Conservation (phyloP, 495 filamentous ascomycete genomes). For the Astrocystis sublimbata region DNA sequence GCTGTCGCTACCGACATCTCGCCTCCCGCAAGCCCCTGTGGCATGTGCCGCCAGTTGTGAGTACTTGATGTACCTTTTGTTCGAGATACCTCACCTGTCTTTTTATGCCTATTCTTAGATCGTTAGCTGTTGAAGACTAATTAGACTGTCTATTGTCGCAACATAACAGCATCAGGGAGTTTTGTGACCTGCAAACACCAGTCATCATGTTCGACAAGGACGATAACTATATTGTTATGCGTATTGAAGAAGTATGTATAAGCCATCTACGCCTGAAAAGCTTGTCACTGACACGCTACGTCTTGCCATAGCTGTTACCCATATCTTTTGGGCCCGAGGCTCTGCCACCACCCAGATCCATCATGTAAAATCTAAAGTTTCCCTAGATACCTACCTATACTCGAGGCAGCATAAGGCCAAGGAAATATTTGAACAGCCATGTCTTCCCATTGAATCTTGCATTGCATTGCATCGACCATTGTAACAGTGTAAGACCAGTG, state of each 20-base stretch:
- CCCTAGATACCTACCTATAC: too few relatives aligned
- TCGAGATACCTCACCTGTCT: background rate
- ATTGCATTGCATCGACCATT: background rate
- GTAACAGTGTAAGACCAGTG: too few relatives aligned
- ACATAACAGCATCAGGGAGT: slow-evolving; percentile 70
- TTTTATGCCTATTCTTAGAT: background rate
- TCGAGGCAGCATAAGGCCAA: too few relatives aligned
- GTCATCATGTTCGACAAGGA: slow-evolving; percentile 91
- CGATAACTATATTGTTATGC: slow-evolving; percentile 67
- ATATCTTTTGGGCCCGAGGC: slow-evolving; percentile 71
- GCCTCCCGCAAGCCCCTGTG: slow-evolving; percentile 71
- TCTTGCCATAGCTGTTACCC: slow-evolving; percentile 61
- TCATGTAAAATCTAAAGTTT: too few relatives aligned
- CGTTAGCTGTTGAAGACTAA: background rate
- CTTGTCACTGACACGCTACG: background rate
- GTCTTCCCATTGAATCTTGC: too few relatives aligned
- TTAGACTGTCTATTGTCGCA: slow-evolving; percentile 6
- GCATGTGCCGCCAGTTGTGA: slow-evolving; percentile 66
- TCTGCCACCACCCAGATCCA: slow-evolving; percentile 38
- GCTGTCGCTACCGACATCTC: slow-evolving; percentile 82
- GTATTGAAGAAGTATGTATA: slow-evolving; percentile 65
- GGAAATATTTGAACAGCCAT: too few relatives aligned
- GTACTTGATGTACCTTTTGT: too few relatives aligned
- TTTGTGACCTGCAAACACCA: slow-evolving; percentile 64
- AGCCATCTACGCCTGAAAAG: background rate